A percentile compares a stretch with the other conserved stretches of the same genome.
Evolutionary conservation across 345 rosid species (phyloP).

Genomic region (Bretschneidera sinensis): DNA sequence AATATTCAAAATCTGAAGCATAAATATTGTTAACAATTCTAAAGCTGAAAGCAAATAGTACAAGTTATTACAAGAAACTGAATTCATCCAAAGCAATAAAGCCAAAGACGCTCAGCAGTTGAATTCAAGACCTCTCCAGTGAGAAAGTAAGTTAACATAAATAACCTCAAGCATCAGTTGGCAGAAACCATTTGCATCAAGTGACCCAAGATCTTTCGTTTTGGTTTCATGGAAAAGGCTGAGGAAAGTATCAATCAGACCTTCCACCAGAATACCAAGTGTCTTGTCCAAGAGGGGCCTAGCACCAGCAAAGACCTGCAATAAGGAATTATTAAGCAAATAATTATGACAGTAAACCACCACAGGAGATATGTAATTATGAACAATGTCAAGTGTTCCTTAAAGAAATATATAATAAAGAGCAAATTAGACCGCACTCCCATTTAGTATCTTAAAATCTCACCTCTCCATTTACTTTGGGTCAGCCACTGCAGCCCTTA

Average conservation of each 20-base stretch:
- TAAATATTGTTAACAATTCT: too few relatives aligned
- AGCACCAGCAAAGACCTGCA: conserved; percentile 90
- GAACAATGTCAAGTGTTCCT: neutral
- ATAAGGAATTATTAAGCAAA: conserved; percentile 2
- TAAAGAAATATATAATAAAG: too few relatives aligned
- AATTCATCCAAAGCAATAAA: neutral
- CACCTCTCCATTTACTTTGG: too few relatives aligned
- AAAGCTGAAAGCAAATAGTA: too few relatives aligned
- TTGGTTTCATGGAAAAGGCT: conserved; percentile 75
- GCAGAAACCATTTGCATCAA: conserved; percentile 94
- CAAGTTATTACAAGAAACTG: neutral
- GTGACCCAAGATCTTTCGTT: conserved; percentile 53
- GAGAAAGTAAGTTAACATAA: conserved; percentile 8
- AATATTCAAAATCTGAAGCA: neutral
- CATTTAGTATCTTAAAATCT: too few relatives aligned
- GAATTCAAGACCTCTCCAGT: neutral
- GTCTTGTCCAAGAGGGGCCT: conserved; percentile 91
- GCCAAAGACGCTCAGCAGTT: conserved; percentile 2
- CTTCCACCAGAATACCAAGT: conserved; percentile 90
- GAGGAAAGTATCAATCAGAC: conserved; percentile 84
- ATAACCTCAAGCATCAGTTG: conserved; percentile 97
- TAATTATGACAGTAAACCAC: neutral
- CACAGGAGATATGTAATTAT: neutral
- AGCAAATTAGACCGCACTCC: too few relatives aligned
- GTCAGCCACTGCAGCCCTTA: too few relatives aligned